phyloP scores from a whole-genome alignment of 139 green algal genomes.

The Asterochloris erici region DNA sequence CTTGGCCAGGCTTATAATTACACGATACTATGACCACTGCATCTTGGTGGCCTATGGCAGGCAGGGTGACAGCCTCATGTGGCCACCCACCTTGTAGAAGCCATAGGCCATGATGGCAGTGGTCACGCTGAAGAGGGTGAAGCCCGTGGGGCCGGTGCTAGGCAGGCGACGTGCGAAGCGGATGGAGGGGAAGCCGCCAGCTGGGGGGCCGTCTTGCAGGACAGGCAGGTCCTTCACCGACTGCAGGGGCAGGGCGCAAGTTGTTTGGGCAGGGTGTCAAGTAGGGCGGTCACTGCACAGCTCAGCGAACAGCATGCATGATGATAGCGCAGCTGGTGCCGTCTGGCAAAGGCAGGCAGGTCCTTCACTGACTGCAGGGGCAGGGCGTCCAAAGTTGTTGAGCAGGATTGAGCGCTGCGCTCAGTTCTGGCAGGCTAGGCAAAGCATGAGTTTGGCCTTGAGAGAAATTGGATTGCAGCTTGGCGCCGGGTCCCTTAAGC shows the following conservation, averaged over 20 bases:
- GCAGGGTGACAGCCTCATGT: too few relatives aligned
- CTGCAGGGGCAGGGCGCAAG: constrained; percentile 34
- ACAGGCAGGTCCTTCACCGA: constrained; percentile 89
- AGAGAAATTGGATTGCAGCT: too few relatives aligned
- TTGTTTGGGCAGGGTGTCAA: not conserved
- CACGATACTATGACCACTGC: too few relatives aligned
- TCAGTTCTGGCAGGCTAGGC: too few relatives aligned
- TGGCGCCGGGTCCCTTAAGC: too few relatives aligned
- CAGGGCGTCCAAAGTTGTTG: too few relatives aligned
- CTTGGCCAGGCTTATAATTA: too few relatives aligned
- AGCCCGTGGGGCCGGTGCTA: constrained; percentile 79
- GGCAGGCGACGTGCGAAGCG: constrained; percentile 83
- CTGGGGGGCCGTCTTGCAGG: constrained; percentile 83
- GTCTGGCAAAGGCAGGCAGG: not conserved
- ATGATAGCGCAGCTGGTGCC: not conserved
- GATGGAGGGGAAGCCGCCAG: constrained; percentile 86
- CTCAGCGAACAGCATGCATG: not conserved
- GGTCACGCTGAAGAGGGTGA: constrained; percentile 79
- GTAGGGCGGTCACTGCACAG: not conserved
- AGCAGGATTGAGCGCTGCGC: too few relatives aligned
- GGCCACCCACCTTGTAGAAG: constrained; percentile 74
- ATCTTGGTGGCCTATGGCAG: too few relatives aligned
- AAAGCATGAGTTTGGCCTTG: too few relatives aligned
- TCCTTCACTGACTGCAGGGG: too few relatives aligned
- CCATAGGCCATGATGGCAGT: constrained; percentile 81